Conservation (phyloP, 2,329 filamentous ascomycete species). For the Fusarium sambucinum region DNA sequence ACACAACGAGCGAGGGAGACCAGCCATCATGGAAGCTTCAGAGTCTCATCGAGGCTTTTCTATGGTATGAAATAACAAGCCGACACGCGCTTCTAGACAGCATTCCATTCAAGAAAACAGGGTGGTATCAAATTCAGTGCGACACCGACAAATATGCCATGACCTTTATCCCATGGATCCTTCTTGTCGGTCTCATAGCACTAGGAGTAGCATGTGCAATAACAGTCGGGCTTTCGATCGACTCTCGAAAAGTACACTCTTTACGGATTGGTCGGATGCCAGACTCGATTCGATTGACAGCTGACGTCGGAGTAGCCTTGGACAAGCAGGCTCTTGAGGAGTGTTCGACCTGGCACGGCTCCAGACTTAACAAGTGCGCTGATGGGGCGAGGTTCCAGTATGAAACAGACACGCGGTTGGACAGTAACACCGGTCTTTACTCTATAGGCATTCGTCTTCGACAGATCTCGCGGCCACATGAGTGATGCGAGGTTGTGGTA, state of each 20-base stretch:
- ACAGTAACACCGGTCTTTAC: constrained; percentile 9
- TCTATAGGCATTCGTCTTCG: constrained; percentile 18
- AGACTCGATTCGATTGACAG: constrained; percentile 29
- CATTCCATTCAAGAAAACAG: not conserved
- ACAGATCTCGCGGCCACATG: constrained; percentile 13
- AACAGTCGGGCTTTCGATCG: constrained; percentile 15
- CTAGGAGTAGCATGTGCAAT: constrained; percentile 25
- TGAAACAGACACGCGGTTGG: not conserved
- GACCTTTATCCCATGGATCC: constrained; percentile 37
- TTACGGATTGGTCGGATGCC: constrained; percentile 23
- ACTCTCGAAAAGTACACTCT: constrained; percentile 27
- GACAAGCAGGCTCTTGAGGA: constrained; percentile 26
- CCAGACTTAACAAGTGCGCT: constrained; percentile 23
- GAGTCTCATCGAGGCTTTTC: constrained; percentile 26
- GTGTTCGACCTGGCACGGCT: constrained; percentile 19
- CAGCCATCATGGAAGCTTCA: constrained; percentile 12
- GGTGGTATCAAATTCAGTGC: constrained; percentile 9
- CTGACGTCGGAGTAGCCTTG: constrained; percentile 30
- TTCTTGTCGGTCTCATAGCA: constrained; percentile 23
- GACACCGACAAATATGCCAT: constrained; percentile 24
- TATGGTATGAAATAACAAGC: constrained; percentile 28
- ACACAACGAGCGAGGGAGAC: not conserved
- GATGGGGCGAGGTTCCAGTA: constrained; percentile 22
- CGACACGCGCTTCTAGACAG: not conserved
- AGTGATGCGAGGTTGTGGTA: not conserved